Evolutionary conservation across 148 eudicot species (phyloP).

Genomic region (Polygonum aviculare): DNA sequence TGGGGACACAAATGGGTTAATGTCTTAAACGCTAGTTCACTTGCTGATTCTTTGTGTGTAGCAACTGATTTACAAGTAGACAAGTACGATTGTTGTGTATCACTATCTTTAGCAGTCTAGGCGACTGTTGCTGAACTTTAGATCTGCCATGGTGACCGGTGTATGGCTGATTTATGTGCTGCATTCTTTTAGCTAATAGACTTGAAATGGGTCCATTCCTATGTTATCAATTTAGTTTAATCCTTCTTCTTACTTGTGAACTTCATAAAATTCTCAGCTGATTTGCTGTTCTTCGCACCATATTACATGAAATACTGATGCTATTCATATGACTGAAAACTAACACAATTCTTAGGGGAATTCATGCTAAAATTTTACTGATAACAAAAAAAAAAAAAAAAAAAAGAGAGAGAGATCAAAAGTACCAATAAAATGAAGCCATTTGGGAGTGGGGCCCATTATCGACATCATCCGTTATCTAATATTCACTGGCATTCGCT

Average conservation of each 20-base stretch:
- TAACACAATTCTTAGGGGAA: background rate
- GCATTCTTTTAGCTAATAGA: background rate
- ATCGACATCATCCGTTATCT: constrained; percentile 11
- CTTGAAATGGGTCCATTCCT: background rate
- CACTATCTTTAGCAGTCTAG: background rate
- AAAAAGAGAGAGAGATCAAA: background rate
- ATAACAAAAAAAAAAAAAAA: no score
- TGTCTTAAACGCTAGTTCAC: background rate
- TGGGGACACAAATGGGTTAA: background rate
- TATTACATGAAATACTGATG: no score
- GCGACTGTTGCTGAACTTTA: background rate
- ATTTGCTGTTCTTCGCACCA: no score
- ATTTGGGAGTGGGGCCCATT: background rate
- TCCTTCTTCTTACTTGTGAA: background rate
- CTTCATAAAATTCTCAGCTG: background rate
- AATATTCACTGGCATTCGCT: constrained; percentile 2
- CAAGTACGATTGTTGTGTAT: constrained; percentile 2
- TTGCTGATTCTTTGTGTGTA: background rate
- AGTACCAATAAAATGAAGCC: background rate
- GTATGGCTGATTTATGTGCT: background rate
- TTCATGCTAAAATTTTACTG: no score
- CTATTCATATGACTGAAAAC: no score
- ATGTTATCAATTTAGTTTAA: background rate
- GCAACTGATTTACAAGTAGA: background rate
- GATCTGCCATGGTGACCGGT: background rate